These are phyloP conservation scores for Irpex sp. DNA, from an alignment of 1,284 basidiomycete species.

Conservation along the genomic window DNA sequence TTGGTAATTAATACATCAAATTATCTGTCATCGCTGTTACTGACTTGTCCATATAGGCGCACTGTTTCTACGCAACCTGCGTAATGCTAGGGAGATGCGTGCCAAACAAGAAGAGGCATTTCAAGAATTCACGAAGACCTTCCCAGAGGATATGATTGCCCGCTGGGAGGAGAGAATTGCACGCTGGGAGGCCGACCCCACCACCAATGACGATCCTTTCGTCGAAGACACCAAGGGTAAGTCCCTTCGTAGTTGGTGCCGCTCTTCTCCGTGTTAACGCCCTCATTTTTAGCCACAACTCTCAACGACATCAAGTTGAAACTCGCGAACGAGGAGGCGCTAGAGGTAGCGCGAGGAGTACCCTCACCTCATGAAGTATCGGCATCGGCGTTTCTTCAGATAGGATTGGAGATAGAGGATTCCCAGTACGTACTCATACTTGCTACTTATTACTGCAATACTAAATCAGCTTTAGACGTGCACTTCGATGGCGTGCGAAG, in stretches of 20 bases:
- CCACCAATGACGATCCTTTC: constrained; percentile 8
- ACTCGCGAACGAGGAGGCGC: constrained; percentile 7
- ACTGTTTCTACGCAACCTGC: not conserved
- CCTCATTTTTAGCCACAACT: not conserved
- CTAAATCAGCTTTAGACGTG: too few relatives aligned
- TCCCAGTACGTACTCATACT: too few relatives aligned
- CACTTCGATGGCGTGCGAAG: too few relatives aligned
- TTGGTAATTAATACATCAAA: constrained; percentile 2
- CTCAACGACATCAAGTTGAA: constrained; percentile 2
- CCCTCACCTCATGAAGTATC: constrained; percentile 4
- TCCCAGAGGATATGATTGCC: not conserved
- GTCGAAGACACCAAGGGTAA: constrained; percentile 2
- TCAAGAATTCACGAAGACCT: constrained; percentile 2
- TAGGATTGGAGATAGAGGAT: not conserved
- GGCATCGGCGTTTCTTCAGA: constrained; percentile 3
- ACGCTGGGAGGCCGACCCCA: constrained; percentile 11
- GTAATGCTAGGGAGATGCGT: not conserved
- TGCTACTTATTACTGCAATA: too few relatives aligned
- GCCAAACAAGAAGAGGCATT: constrained; percentile 3
- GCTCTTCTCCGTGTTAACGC: not conserved
- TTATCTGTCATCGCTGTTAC: not conserved
- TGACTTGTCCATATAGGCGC: not conserved
- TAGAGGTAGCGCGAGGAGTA: not conserved
- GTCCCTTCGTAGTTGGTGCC: not conserved
- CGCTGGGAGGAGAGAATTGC: constrained; percentile 7